Evolutionary conservation across 257 asterid species (phyloP), one percentile per base, ranked within the genome.

Genomic region (Osmanthus fragrans): DNA sequence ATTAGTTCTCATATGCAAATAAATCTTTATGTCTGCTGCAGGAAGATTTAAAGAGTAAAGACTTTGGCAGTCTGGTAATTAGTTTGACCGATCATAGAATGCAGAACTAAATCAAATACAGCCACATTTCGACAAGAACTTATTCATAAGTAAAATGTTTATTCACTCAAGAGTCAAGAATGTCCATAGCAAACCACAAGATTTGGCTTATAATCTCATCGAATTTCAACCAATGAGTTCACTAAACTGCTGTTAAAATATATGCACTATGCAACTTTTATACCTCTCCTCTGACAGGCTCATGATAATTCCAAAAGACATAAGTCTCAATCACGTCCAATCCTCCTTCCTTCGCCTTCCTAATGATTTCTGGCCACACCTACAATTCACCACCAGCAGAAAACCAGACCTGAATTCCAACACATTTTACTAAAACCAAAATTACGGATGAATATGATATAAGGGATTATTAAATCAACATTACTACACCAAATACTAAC

Each of bases 271-370:
- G 64, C 23, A 49, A 40, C 51, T 76, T 49, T 34, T 47, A 68
- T 83, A 92, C 97, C 94, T 87, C 85, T 81, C 92, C 96, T 84
- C 77, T 85, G 75, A 85, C 91, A 72, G 95, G 96, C 71, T 92
- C 97, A 19, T 92, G 97, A 78, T 87, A 87, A 82, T 92, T 92
- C 97, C 96, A 92, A 84, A 92, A 92, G 79, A 92, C 95, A 68
- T 91, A 90, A 67, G 88, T 90, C 90, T 92, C 97, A 27, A 92
- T 89, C 89, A 92, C 94, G 69, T 92, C 94, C 84, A 92, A 47
- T 80, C 97, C 97, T 77, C 97, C 97, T 83, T 90, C 97, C 83
- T 89, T 92, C 0, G 96, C 94, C 84, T 91, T 91, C 56, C 80
- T 75, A 73, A 87, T 79, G 69, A 90, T 86, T 72, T 86, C 83